These are phyloP conservation scores for Umbilicus rupestris DNA, from an alignment of 164 flowering plant species.

Conservation along the genomic window DNA sequence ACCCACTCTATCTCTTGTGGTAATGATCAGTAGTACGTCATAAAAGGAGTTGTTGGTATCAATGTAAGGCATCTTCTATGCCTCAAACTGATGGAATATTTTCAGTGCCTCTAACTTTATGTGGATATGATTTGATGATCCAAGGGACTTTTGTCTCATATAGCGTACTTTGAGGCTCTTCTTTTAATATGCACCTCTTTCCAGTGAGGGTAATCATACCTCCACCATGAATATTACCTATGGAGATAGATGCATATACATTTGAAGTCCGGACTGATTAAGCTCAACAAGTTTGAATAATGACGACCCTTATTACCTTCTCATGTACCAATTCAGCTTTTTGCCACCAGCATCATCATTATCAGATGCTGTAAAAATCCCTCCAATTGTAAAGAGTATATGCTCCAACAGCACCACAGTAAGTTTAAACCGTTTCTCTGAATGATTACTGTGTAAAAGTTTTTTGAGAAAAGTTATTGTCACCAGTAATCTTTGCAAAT, in stretches of 20 bases:
- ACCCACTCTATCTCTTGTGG: neutral
- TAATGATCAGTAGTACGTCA: neutral
- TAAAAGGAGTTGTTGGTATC: neutral
- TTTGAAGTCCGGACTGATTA: neutral
- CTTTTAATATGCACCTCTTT: neutral
- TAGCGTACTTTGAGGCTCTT: neutral
- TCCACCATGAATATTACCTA: neutral
- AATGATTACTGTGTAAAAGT: neutral
- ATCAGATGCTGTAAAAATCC: neutral
- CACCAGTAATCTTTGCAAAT: slow-evolving; percentile 73
- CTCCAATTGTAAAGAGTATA: neutral
- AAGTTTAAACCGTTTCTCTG: neutral
- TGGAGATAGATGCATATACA: neutral
- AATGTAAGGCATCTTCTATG: neutral
- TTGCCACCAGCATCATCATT: neutral
- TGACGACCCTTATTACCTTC: neutral
- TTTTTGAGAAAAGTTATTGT: neutral
- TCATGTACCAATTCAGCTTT: neutral
- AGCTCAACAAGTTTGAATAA: neutral
- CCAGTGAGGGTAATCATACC: neutral
- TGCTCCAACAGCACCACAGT: neutral
- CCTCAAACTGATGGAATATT: slow-evolving; percentile 4
- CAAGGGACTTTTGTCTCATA: neutral
- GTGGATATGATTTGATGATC: neutral
- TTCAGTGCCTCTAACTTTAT: slow-evolving; percentile 4